Evolutionary conservation across 192 early-diverging fungal genomes (phyloP), one percentile per base, ranked within the genome.

Genomic region (Diversispora epigaea): DNA sequence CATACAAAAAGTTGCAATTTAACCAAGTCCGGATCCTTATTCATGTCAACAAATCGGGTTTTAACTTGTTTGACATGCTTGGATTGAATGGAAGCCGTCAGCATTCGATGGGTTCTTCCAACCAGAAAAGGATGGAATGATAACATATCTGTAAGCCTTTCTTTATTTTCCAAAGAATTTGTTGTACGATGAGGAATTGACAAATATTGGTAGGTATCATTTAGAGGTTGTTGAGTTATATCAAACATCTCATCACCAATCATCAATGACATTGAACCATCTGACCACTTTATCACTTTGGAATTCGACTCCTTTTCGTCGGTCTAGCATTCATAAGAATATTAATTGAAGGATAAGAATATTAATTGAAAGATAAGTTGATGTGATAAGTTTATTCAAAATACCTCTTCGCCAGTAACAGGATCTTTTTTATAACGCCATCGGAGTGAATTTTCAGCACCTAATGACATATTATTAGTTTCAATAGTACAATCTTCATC

Each of bases 231-330:
- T 43, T 82, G 64, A 32, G 75, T 80, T 25, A 89, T 88, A 73
- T 92, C 90, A 83, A 92, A 93, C 57, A 88, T 80, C 71, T 95
- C 93, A 44, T 87, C 81, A 12, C 91, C 92, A 22, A 95, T 76
- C 4, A 92, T 80, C 10, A 95, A 74, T 4, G 94, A 92, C 77
- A 86, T 83, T 45, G 85, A 78, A 39, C 88, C 90, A 77, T 95
- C 91, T 12, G 87, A 89, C 94, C 94, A 94, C 45, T 86, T 80
- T 7, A 95, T 86, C 63, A 95, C 76, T 4, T 89, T 88, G 2
- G 91, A 86, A 77, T 94, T 93, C 21, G 91, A 91, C 72, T 93
- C 89, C 75, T 89, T 88, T 39, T 84, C 77, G 5, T 75, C 65
- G 1, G 76, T 63, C 65, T 67, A 67, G 10, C 45, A 67, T 7